Evolutionary conservation across 345 rosid species (phyloP), one percentile per base, ranked within the genome.

Genomic region (Capsella bursapastoris): DNA sequence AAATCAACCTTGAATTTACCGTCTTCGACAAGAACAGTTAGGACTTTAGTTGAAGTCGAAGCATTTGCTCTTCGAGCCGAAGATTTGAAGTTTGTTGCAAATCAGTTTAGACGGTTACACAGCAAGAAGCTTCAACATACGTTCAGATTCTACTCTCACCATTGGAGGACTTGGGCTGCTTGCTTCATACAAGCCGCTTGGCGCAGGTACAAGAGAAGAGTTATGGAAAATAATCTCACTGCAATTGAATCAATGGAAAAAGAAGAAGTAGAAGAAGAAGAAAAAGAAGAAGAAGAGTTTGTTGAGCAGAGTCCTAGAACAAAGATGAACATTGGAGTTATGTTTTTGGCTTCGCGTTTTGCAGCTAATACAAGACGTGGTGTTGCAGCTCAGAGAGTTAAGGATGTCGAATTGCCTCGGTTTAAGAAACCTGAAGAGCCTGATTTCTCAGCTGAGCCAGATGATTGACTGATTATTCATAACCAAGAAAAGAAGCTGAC

Each of bases 161-260:
- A 94, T 64, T 91, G 98, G 98, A 87, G 98, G 79, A 89, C 93
- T 55, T 94, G 97, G 97, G 97, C 89, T 15, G 91, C 95, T 37
- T 91, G 97, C 78, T 94, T 91, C 75, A 90, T 91, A 70, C 97
- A 91, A 79, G 96, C 96, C 0, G 96, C 97, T 38, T 94, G 97
- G 98, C 85, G 84, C 4, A 84, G 93, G 31, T 75, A 87, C 79
- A 90, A 82, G 81, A 90, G 83, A 84, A 84, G 93, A 80, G 71
- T 49, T 70, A 79, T 83, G 79, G 89, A 83, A 45, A 75, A 69
- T 74, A 70, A 63, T 64, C 87, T 87, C 59, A 82, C 78, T 58
- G 71, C 45, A 35, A 47, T 79, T 8, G 93, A 91, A 71, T 86
- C 88, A 27, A 79, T 80, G 35, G 53, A 72, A 55, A 57, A 29